Evolutionary conservation across 2,329 filamentous ascomycete genomes (phyloP).

Genomic region (Davidsoniella virescens): DNA sequence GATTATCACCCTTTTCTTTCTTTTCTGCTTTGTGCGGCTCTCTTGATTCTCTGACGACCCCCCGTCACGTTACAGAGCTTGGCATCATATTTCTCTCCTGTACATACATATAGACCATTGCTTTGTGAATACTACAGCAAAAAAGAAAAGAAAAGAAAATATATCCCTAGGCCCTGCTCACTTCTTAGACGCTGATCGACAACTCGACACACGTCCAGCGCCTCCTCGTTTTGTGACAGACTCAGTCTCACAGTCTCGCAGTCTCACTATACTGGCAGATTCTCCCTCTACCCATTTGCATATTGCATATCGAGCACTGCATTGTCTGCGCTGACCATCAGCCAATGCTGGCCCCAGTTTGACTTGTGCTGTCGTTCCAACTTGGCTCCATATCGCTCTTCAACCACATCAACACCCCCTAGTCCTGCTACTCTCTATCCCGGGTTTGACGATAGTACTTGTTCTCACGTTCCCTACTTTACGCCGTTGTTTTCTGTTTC

Average conservation of each 20-base stretch:
- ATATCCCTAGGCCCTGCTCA: not conserved
- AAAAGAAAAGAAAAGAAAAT: too few relatives aligned
- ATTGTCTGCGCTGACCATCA: not conserved
- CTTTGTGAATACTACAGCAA: too few relatives aligned
- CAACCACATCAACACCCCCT: too few relatives aligned
- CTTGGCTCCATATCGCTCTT: not conserved
- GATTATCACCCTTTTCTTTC: not conserved
- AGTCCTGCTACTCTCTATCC: too few relatives aligned
- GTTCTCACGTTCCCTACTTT: not conserved
- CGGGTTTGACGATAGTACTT: not conserved
- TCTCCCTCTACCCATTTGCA: too few relatives aligned
- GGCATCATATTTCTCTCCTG: too few relatives aligned
- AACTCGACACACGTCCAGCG: conserved; percentile 5
- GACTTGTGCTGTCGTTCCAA: not conserved
- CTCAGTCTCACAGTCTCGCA: too few relatives aligned
- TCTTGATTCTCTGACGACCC: too few relatives aligned
- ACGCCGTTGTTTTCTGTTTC: conserved; percentile 3
- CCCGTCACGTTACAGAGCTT: not conserved
- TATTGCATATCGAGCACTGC: too few relatives aligned
- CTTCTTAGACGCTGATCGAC: conserved; percentile 5
- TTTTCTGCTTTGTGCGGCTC: not conserved
- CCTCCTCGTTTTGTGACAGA: conserved; percentile 3
- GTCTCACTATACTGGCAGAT: too few relatives aligned
- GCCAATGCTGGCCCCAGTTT: too few relatives aligned
- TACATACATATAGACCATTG: too few relatives aligned